Evolutionary conservation across 1,284 basidiomycete genomes (phyloP), one percentile per base, ranked within the genome.

Genomic region (Vanrija sp.): DNA sequence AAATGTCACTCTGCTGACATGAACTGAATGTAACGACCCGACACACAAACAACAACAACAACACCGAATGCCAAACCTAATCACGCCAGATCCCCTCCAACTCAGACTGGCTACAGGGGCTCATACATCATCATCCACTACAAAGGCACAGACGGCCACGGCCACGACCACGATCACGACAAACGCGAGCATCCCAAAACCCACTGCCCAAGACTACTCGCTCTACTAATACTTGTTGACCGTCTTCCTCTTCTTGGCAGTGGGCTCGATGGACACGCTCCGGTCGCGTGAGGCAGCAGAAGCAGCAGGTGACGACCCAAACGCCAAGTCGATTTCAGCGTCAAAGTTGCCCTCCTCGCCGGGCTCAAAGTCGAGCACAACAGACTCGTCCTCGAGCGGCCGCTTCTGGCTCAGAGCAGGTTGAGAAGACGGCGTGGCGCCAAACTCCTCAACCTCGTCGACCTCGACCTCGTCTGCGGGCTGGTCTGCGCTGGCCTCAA

Each of bases 381-480:
- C 18, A 7, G 25, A n/a, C 22, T 8, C 18, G 43, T 38, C 20
- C 7, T 18, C 20, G 37, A 19, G 16, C 19, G 27, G 25, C 15
- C 20, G 35, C 23, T n/a, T 47, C 19, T 27, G 35, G 43, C 15
- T 20, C 22, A 6, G 6, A 6, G 20, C n/a, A n/a, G 16, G 20
- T n/a, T 15, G 43, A 42, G 36, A 47, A 27, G 23, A 36, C 49
- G 37, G 35, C 45, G 36, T 41, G 41, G 50, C 59, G 5, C 25
- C 50, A 41, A 51, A 52, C 9, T 57, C 50, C 10, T 52, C 59
- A 18, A 44, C 39, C 35, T 31, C 47, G 23, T 49, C 57, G 12
- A 60, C 64, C 0, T 56, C 71, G 12, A 74, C 76, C 3, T 77
- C 77, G 0, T 43, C 52, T 10, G 8, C 25, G 41, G 25, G n/a